Evolutionary conservation across 345 rosid genomes (phyloP), one percentile per base, ranked within the genome.

Genomic region (Lepidium africanum): DNA sequence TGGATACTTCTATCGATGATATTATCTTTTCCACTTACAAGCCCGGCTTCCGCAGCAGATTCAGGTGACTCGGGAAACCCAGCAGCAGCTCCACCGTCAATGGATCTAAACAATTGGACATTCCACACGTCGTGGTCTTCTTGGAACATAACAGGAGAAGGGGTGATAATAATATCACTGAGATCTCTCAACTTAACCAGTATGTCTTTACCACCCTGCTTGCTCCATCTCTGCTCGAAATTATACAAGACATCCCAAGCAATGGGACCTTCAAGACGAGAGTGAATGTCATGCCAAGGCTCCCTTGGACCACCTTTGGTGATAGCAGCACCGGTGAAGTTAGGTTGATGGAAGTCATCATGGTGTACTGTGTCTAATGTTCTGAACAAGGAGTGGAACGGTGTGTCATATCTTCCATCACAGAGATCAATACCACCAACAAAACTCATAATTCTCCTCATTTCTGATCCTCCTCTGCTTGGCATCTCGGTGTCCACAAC

Each of bases 241-340:
- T 94, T 94, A 47, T 77, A 91, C 80, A 94, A 70, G 23, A 94
- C 99, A 51, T 94, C 99, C 99, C 99, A 94, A 35, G 99, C 99
- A 65, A 94, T 74, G 19, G 97, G 97, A 71, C 99, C 99, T 82
- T 94, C 99, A 17, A 94, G 96, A 51, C 93, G 86, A 47, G 93
- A 94, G 81, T 94, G 99, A 63, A 91, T 91, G 62, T 91, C 99
- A 51, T 94, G 99, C 99, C 99, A 94, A 9, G 99, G 99, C 73
- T 94, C 99, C 81, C 97, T 84, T 12, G 99, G 99, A 63, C 99
- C 99, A 33, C 99, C 99, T 76, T 95, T 95, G 65, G 83, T 80
- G 59, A 94, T 91, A 38, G 87, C 59, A 76, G 85, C 93, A 48
- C 83, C 96, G 0, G 84, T 10, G 61, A 87, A 94, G 84, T 94